Conservation (phyloP, 345 rosid genomes). For the Melaleuca quinquenervia region DNA sequence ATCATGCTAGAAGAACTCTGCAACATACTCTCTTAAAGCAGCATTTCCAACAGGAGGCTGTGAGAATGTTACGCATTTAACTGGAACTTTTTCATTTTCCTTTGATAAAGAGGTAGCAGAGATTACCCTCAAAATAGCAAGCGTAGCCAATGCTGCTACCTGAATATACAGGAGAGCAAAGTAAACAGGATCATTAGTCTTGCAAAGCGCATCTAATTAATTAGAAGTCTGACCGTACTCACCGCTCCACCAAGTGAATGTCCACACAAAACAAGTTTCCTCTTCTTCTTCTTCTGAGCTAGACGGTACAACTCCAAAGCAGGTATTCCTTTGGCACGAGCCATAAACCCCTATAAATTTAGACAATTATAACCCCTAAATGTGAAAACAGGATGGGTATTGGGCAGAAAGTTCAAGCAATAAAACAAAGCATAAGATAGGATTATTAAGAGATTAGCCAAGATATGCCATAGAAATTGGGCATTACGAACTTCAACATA, state of each 20-base stretch:
- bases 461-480: neutral
- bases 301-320: conserved; percentile 91
- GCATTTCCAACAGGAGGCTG: conserved; percentile 98
- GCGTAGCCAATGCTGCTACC: conserved; percentile 97
- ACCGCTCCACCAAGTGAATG: conserved; percentile 99
- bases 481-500: neutral
- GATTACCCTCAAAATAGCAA: conserved; percentile 88
- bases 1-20: neutral
- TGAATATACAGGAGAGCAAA: conserved; percentile 6
- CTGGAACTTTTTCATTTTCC: conserved; percentile 54
- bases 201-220: neutral
- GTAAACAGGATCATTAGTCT: neutral
- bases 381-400: neutral
- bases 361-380: neutral
- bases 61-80: conserved; percentile 92
- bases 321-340: conserved; percentile 98
- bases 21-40: conserved; percentile 82
- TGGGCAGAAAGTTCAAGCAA: neutral
- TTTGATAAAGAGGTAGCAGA: conserved; percentile 68
- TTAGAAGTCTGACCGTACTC: conserved; percentile 16
- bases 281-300: conserved; percentile 91
- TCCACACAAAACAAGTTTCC: conserved; percentile 90
- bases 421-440: neutral
- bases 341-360: conserved; percentile 68
- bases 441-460: neutral